Evolutionary conservation across 1,284 basidiomycete genomes (phyloP), one percentile per base, ranked within the genome.

Genomic region (Apiotrichum sp.): DNA sequence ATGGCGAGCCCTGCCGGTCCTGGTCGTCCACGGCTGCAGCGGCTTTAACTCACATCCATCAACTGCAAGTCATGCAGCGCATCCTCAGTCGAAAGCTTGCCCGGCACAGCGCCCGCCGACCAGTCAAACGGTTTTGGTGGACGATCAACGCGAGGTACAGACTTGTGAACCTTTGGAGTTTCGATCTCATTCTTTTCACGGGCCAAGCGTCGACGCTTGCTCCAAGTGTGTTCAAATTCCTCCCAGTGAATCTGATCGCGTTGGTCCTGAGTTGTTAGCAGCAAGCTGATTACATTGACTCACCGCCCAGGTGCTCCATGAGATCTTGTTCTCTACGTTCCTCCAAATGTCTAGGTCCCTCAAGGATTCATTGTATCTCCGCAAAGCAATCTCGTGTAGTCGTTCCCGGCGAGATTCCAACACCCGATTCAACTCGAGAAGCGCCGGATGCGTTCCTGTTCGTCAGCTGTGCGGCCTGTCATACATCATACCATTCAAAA

Each of bases 101-200:
- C 42, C 10, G 73, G 71, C 2, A 64, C 62, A 5, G 72, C 67
- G 6, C 73, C 73, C 1, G 62, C 58, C 1, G 69, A 63, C 74
- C 74, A 76, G 50, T 72, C 66, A 42, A 71, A 69, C 0, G 61
- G 55, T 13, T 60, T 58, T 16, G 50, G 54, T 1, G 65, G 61
- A 47, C 60, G 58, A 31, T 65, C 62, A 0, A 59, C 62, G 10
- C 57, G 54, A 8, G 74, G 74, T 2, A 76, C 57, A 4, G 73
- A 63, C 61, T 71, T 70, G n/a, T 64, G 67, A 57, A 77, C 75
- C 47, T 76, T 71, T 5, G 77, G 76, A 13, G 74, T 74, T 54
- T 81, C 80, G 31, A 81, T 70, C 50, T 75, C 70, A 11, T 79
- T 77, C 74, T 80, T 80, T 68, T 82, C 80, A 35, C 79, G 74